Conservation (phyloP, 345 rosid species). For the Brassica rapa region DNA sequence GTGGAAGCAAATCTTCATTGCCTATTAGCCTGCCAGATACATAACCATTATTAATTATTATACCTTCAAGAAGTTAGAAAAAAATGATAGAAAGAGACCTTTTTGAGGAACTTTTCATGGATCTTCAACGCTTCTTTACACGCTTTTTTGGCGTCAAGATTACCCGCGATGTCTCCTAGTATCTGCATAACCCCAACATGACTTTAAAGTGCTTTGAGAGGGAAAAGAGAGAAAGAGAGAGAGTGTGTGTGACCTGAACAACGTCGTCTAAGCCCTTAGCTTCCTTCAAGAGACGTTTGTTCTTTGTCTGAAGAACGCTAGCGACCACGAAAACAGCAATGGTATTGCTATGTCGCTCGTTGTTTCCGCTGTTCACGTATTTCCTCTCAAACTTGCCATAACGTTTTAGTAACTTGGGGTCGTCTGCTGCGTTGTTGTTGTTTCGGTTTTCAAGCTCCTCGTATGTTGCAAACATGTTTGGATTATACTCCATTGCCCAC, state of each 20-base stretch:
- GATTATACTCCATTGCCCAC: conserved; percentile 99
- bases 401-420: conserved; percentile 63
- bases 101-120: conserved; percentile 71
- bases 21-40: conserved; percentile 32
- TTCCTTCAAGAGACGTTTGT: conserved; percentile 78
- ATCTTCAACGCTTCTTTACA: conserved; percentile 81
- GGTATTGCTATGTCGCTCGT: conserved; percentile 52
- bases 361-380: conserved; percentile 51
- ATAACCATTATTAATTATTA: background rate
- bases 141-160: conserved; percentile 81
- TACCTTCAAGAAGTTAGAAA: background rate
- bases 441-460: conserved; percentile 49
- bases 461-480: conserved; percentile 63
- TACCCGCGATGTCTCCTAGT: conserved; percentile 69
- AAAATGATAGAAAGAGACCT: conserved; percentile 45
- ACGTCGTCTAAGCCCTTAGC: conserved; percentile 91
- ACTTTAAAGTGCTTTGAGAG: conserved; percentile 10
- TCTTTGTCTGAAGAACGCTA: conserved; percentile 82
- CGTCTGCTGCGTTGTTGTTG: conserved; percentile 21
- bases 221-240: conserved; percentile 9
- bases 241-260: conserved; percentile 55
- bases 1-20: conserved; percentile 24
- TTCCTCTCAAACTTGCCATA: conserved; percentile 83
- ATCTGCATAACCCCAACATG: conserved; percentile 49
- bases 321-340: conserved; percentile 87